Conservation (phyloP, 2,329 filamentous ascomycete genomes). For the Sporothrix protearum region DNA sequence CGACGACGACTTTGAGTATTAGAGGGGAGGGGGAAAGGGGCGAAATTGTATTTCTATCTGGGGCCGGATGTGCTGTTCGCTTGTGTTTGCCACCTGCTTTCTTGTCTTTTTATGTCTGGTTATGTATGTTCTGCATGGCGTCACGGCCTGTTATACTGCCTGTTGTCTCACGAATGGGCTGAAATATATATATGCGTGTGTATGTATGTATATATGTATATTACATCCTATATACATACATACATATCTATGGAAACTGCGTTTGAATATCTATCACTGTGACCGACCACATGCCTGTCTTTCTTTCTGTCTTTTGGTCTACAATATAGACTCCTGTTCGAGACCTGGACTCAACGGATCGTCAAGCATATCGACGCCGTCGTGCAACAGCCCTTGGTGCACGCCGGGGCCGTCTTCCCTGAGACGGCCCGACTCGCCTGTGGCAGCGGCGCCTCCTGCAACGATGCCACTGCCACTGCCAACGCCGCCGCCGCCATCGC, state of each 20-base stretch:
- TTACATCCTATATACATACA: no score
- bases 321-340: conserved; percentile 22
- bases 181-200: no score
- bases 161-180: background rate
- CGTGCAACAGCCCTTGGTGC: conserved; percentile 43
- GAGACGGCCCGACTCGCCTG: conserved; percentile 36
- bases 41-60: no score
- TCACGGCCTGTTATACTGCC: background rate
- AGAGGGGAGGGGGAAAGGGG: background rate
- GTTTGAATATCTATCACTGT: background rate
- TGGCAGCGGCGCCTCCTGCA: conserved; percentile 16
- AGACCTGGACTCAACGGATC: conserved; percentile 33
- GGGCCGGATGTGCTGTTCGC: background rate
- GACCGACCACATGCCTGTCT: background rate
- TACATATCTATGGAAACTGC: background rate
- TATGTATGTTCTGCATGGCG: background rate
- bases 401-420: conserved; percentile 42
- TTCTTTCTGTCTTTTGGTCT: background rate
- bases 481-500: background rate
- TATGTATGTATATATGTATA: no score
- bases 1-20: conserved; percentile 99
- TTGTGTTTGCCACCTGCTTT: background rate
- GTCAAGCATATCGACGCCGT: conserved; percentile 33
- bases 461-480: background rate
- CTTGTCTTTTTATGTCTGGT: background rate